phyloP scores from a whole-genome alignment of 2,329 filamentous ascomycete species.

The Fusarium mexicanum region DNA sequence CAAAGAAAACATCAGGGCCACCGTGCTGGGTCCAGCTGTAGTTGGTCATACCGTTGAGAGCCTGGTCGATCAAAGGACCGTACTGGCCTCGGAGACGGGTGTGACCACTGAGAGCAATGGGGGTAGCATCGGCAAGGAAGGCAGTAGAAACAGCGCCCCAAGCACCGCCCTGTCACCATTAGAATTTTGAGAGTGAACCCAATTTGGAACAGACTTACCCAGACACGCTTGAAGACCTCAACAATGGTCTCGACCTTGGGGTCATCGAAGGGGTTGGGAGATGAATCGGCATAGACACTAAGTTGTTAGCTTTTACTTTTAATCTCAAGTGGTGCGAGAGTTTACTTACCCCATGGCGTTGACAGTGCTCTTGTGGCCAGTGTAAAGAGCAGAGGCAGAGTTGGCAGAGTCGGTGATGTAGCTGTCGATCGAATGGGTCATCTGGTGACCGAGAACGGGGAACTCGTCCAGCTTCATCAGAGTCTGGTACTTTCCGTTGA shows the following conservation, averaged over 20 bases:
- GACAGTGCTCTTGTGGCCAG: constrained; percentile 84
- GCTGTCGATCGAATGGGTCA: constrained; percentile 86
- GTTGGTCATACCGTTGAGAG: constrained; percentile 79
- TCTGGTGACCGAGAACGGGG: constrained; percentile 86
- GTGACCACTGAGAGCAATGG: constrained; percentile 78
- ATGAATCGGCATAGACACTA: constrained; percentile 80
- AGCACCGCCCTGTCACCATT: constrained; percentile 55
- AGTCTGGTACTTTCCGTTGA: constrained; percentile 86
- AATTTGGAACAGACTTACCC: constrained; percentile 54
- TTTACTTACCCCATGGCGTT: constrained; percentile 74
- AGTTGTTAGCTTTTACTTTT: constrained; percentile 1
- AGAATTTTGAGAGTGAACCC: not conserved
- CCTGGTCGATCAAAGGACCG: constrained; percentile 78
- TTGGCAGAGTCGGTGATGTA: constrained; percentile 92
- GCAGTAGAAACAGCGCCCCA: constrained; percentile 82
- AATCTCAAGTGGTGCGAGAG: not conserved
- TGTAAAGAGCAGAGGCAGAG: constrained; percentile 82
- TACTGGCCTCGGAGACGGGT: constrained; percentile 76
- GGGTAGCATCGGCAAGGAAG: constrained; percentile 83
- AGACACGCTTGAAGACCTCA: constrained; percentile 78
- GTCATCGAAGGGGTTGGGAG: constrained; percentile 77
- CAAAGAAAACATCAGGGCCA: constrained; percentile 84
- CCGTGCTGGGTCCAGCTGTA: constrained; percentile 81
- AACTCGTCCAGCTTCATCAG: constrained; percentile 83
- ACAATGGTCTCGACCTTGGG: constrained; percentile 88